Base-by-base conservation (phyloP, 306 rosid species). In the Comarum palustre region DNA sequence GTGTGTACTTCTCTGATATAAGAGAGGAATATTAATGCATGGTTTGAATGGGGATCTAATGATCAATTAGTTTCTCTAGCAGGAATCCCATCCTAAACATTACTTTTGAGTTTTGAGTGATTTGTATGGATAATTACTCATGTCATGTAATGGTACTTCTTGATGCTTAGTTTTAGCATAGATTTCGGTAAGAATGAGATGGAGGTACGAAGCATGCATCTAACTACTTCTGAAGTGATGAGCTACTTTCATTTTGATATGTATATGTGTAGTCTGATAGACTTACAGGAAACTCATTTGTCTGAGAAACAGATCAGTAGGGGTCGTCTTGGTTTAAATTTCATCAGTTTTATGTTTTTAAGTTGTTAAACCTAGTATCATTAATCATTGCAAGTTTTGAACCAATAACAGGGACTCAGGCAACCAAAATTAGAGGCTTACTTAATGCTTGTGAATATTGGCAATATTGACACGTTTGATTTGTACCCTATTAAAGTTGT, bases 171-270 rank as follows among this genome's bases (percentile, higher is more conserved):
- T 96, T 94, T 80, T 69, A 94, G 92, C 75, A 17, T 76, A 31
- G 98, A 94, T 82, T 94, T 94, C 71, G 98, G 98, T 38, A 88
- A 89, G 84, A 85, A 78, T 61, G 97, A 94, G 82, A 68, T 80
- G 57, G 98, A 94, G 86, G 87, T 89, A 54, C 75, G 75, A 94
- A 86, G 88, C 97, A 87, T 46, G 82, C 80, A 25, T 91, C 97
- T 36, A 94, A 91, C 82, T 94, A 89, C 82, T 74, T 94, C n/a
- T n/a, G n/a, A 51, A 77, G 69, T 38, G 51, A 54, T 20, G 48
- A 57, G 80, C 68, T 74, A 71, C n/a, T 66, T n/a, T 64, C 34
- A 19, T 63, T 77, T 72, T 64, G 71, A 17, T 27, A 6, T 72
- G 38, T 42, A 69, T n/a, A n/a, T 64, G 65, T 39, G n/a, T 52